A percentile compares a stretch with the other conserved stretches of the same genome.
Conservation (phyloP, 228 moss, liverwort and hornwort species). For the Sphagnum magellanicum region DNA sequence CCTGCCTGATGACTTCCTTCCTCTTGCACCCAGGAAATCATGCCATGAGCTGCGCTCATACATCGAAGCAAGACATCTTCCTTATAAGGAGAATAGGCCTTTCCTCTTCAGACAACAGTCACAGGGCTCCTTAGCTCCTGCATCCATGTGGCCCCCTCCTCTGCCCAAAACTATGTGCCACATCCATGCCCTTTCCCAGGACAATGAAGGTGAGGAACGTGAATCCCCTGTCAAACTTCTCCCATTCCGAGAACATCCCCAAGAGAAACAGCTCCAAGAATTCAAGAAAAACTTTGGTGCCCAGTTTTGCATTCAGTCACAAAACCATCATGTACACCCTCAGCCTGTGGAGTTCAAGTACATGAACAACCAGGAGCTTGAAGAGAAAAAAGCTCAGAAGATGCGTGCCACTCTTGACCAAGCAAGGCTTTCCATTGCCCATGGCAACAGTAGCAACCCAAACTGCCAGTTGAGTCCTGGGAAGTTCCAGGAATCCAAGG, state of each 20-base stretch:
- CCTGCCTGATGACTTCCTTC: slow-evolving; percentile 37
- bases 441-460: slow-evolving; percentile 31
- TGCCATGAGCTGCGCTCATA: slow-evolving; percentile 15
- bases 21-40: slow-evolving; percentile 10
- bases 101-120: slow-evolving; percentile 18
- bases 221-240: slow-evolving; percentile 26
- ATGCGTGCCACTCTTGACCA: slow-evolving; percentile 72
- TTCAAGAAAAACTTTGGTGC: slow-evolving; percentile 72
- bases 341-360: slow-evolving; percentile 22
- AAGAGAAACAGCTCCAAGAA: slow-evolving; percentile 77
- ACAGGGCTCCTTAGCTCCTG: slow-evolving; percentile 23
- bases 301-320: slow-evolving; percentile 30
- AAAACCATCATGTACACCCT: not conserved
- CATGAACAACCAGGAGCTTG: slow-evolving; percentile 47
- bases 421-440: slow-evolving; percentile 43
- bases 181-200: slow-evolving; percentile 22
- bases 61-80: slow-evolving; percentile 1
- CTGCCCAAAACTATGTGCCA: slow-evolving; percentile 17
- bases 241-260: slow-evolving; percentile 69
- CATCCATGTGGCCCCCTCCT: slow-evolving; percentile 28
- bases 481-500: slow-evolving; percentile 65
- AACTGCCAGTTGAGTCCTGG: slow-evolving; percentile 35
- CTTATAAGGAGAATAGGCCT: not conserved
- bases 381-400: slow-evolving; percentile 55
- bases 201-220: slow-evolving; percentile 30